These are phyloP conservation scores for Sporisorium reilianum DNA, from an alignment of 1,284 basidiomycete genomes.

Conservation along the genomic window DNA sequence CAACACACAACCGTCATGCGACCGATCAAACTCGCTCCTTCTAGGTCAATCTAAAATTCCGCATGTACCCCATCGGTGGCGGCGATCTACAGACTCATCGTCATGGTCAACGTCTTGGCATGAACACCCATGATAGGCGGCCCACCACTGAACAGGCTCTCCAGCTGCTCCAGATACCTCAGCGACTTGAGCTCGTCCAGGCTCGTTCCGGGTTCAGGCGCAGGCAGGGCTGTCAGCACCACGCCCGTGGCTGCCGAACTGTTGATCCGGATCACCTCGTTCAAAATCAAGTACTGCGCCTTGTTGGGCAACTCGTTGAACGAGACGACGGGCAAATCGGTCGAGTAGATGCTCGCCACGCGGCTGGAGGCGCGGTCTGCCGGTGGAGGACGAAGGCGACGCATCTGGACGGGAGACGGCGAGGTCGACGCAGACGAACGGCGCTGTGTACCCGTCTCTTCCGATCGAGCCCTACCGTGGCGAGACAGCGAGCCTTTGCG, in stretches of 20 bases:
- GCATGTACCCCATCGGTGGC: too few species aligned
- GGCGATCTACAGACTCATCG: conserved; percentile 58
- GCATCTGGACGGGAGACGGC: conserved; percentile 17
- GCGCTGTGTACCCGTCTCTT: conserved; percentile 15
- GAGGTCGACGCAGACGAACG: conserved; percentile 2
- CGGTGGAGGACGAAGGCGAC: conserved; percentile 11
- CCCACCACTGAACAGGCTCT: conserved; percentile 62
- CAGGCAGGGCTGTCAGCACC: conserved; percentile 66
- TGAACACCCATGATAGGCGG: conserved; percentile 67
- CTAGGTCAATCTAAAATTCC: too few species aligned
- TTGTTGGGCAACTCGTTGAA: conserved; percentile 68
- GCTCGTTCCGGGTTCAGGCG: conserved; percentile 65
- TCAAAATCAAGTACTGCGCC: conserved; percentile 67
- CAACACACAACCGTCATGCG: neutral
- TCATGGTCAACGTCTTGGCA: conserved; percentile 66
- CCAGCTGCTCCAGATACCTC: conserved; percentile 64
- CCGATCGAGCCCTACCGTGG: conserved; percentile 32
- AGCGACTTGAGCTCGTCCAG: conserved; percentile 48
- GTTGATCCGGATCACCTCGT: conserved; percentile 65
- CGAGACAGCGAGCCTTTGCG: conserved; percentile 25
- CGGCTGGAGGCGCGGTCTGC: conserved; percentile 12
- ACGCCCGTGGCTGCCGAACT: conserved; percentile 62
- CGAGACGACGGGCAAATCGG: conserved; percentile 47
- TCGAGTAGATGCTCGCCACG: conserved; percentile 31
- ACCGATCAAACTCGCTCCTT: neutral